Base-by-base conservation (phyloP, 2,329 filamentous ascomycete genomes). In the Aspergillus caelatus region DNA sequence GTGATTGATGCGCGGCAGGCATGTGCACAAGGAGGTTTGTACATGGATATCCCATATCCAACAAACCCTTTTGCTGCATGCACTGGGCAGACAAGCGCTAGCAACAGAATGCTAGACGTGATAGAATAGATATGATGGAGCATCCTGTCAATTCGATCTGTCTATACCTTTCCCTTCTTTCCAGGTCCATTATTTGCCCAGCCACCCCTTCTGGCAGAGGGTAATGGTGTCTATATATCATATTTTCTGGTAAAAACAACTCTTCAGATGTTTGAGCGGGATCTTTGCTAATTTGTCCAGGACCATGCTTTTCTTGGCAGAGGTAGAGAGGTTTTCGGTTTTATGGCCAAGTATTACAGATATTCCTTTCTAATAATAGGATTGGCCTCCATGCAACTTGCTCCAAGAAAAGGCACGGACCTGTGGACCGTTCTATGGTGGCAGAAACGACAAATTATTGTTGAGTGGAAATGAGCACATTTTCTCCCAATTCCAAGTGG, bases 11-110 rank as follows among this genome's bases (percentile, higher is more conserved):
- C 19, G 7, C 43, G 43, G 45, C 53, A 61, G 30, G 59, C 53
- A 45, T 43, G 21, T 4, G 53, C 59, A 32, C 53, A 61, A 2
- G 32, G 32, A 3, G 58, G 59, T 11, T 50, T 30, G 23, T 57
- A 57, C 52, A 61, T 61, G 19, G 53, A 46, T 9, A 61, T 52
- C 11, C 53, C 53, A 61, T 61, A 61, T 16, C 59, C 53, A 6
- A 57, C 30, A 11, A 61, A 11, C 2, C 59, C 59, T 6, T 57
- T 21, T 11, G 10, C 19, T 32, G 48, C n/a, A 19, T 10, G 12
- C 4, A 34, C 48, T 52, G 48, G 26, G 28, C 16, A 21, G 32
- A n/a, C 28, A 21, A 52, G 48, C 4, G 19, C 14, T 14, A 52
- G 28, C 16, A n/a, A 14, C 48, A 52, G 16, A 32, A 52, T n/a